A percentile compares a stretch with the other conserved stretches of the same genome.
phyloP scores from a whole-genome alignment of 768 basidiomycete genomes.

The Multifurca ochricompacta region DNA sequence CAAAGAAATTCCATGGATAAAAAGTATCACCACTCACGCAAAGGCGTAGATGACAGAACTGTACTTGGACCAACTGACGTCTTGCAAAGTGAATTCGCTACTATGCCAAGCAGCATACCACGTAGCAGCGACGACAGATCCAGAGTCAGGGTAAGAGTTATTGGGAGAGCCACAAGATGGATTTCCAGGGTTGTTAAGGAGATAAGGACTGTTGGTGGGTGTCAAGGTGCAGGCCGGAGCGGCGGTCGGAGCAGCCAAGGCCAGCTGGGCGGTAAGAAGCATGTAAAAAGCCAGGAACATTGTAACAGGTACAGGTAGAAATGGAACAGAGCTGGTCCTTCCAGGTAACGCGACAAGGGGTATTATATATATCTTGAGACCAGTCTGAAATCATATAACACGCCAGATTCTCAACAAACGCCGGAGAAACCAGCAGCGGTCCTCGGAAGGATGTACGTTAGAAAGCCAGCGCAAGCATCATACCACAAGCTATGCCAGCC shows the following conservation, averaged over 20 bases:
- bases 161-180: not conserved
- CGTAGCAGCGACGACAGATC: conserved; percentile 34
- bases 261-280: conserved; percentile 3
- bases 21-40: conserved; percentile 38
- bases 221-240: not conserved
- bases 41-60: conserved; percentile 52
- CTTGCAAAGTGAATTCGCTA: conserved; percentile 32
- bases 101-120: conserved; percentile 54
- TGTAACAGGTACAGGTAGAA: not conserved
- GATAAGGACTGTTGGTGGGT: too few species aligned
- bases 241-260: not conserved
- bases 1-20: too few species aligned
- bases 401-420: not conserved
- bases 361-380: not conserved
- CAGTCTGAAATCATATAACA: not conserved
- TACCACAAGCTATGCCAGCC: not conserved
- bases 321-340: not conserved
- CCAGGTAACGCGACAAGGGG: not conserved
- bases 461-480: not conserved
- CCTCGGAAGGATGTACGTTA: not conserved
- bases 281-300: conserved; percentile 1
- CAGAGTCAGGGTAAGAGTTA: not conserved
- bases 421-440: not conserved
- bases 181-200: too few species aligned
- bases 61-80: conserved; percentile 50